Conservation (phyloP, 2,329 filamentous ascomycete genomes). For the Penicillium sp. region DNA sequence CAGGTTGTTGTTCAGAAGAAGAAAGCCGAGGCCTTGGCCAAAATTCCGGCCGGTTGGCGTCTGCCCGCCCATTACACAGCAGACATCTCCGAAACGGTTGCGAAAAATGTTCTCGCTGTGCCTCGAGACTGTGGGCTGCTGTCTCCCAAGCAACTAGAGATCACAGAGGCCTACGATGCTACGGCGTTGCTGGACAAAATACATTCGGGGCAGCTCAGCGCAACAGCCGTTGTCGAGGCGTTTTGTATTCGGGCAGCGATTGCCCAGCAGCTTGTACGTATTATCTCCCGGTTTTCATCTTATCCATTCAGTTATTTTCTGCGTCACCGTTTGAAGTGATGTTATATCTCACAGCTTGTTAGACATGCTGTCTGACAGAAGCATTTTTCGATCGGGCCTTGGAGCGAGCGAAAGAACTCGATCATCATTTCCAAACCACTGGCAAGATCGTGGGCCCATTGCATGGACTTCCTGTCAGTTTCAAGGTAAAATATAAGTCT, state of each 20-base stretch:
- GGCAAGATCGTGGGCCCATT: conserved; percentile 20
- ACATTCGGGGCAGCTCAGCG: conserved; percentile 33
- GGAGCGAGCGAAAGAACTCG: conserved; percentile 15
- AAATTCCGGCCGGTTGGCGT: conserved; percentile 38
- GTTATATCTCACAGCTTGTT: background rate
- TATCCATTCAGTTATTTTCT: too few relatives aligned
- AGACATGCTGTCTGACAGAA: conserved; percentile 21
- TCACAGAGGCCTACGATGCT: conserved; percentile 53
- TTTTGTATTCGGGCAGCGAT: conserved; percentile 31
- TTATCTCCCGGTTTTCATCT: background rate
- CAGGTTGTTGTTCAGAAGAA: conserved; percentile 37
- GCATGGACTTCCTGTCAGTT: conserved; percentile 22
- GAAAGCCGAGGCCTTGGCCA: conserved; percentile 31
- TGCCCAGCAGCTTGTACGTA: conserved; percentile 18
- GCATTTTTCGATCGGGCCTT: conserved; percentile 20
- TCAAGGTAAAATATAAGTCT: conserved; percentile 43
- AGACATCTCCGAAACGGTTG: conserved; percentile 23
- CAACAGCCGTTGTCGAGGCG: conserved; percentile 46
- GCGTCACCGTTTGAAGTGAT: background rate
- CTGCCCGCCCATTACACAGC: conserved; percentile 29
- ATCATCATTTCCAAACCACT: conserved; percentile 14
- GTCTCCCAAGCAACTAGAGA: conserved; percentile 47
- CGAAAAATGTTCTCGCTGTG: conserved; percentile 43
- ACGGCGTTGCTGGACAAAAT: conserved; percentile 10
- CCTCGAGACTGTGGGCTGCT: conserved; percentile 52